These are phyloP conservation scores for Harringtonia aguacate DNA, from an alignment of 2,329 filamentous ascomycete species.

Conservation along the genomic window DNA sequence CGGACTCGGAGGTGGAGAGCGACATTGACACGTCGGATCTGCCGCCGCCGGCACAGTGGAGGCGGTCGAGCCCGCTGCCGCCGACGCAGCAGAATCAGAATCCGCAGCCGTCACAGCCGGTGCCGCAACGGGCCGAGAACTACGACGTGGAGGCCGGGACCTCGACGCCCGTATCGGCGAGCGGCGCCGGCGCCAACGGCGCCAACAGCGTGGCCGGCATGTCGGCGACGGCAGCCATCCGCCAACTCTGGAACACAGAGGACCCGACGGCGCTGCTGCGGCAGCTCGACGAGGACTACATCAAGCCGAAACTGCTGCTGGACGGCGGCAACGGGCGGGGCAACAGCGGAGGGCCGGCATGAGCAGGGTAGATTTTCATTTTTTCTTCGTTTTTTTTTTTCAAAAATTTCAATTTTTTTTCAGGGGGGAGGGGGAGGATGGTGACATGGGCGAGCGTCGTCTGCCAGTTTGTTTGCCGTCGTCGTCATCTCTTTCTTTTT, in stretches of 20 bases:
- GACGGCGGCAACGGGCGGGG: constrained; percentile 14
- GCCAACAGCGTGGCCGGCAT: constrained; percentile 26
- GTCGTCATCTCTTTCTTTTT: too few species aligned
- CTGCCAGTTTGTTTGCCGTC: too few species aligned
- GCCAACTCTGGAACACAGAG: constrained; percentile 71
- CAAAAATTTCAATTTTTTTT: too few species aligned
- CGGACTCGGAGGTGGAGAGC: constrained; percentile 49
- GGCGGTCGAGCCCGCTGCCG: constrained; percentile 27
- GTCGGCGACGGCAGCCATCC: constrained; percentile 67
- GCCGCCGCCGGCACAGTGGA: constrained; percentile 45
- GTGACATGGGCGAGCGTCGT: too few species aligned
- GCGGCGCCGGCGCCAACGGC: constrained; percentile 7
- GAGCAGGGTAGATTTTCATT: background rate
- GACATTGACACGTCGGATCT: constrained; percentile 59
- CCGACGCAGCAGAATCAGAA: constrained; percentile 15
- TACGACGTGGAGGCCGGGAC: constrained; percentile 8
- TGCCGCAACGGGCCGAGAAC: background rate
- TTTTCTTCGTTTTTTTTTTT: background rate
- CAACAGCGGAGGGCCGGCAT: constrained; percentile 10
- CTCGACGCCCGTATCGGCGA: constrained; percentile 19
- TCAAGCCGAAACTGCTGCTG: constrained; percentile 17
- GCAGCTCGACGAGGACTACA: constrained; percentile 70
- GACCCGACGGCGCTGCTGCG: constrained; percentile 86
- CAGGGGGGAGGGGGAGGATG: too few species aligned
- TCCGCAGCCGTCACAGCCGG: too few species aligned